These are phyloP conservation scores for Extremus antarcticus DNA, from an alignment of 495 filamentous ascomycete genomes.

Conservation along the genomic window DNA sequence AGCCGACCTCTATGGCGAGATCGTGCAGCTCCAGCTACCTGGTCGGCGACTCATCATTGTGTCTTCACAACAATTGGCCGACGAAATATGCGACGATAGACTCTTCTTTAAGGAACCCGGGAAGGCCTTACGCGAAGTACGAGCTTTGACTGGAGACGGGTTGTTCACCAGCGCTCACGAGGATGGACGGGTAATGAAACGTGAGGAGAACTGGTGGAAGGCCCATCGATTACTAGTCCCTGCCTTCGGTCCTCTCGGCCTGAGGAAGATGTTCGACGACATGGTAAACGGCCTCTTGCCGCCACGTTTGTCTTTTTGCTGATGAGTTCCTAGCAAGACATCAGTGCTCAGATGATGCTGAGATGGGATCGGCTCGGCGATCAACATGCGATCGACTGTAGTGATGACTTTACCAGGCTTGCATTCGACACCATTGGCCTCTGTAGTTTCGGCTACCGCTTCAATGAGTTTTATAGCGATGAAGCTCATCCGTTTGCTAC, in stretches of 20 bases:
- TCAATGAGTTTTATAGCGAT: slow-evolving; percentile 27
- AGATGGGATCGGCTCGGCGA: slow-evolving; percentile 23
- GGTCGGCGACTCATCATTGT: slow-evolving; percentile 4
- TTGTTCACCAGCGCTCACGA: slow-evolving; percentile 52
- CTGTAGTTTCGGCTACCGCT: slow-evolving; percentile 27
- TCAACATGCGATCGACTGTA: slow-evolving; percentile 20
- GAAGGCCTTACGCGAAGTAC: slow-evolving; percentile 40
- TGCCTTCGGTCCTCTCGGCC: slow-evolving; percentile 60
- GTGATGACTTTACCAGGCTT: slow-evolving; percentile 26
- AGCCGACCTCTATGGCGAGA: slow-evolving; percentile 6
- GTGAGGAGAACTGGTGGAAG: slow-evolving; percentile 50
- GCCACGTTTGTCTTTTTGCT: background rate
- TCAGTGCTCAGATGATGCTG: slow-evolving; percentile 16
- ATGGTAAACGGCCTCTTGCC: slow-evolving; percentile 8
- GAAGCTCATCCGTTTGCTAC: slow-evolving; percentile 15
- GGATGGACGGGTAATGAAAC: background rate
- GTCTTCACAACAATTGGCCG: slow-evolving; percentile 42
- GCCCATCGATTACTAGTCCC: slow-evolving; percentile 61
- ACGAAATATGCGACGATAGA: slow-evolving; percentile 59
- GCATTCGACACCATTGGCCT: slow-evolving; percentile 27
- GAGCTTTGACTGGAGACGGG: slow-evolving; percentile 46
- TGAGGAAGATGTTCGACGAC: slow-evolving; percentile 55
- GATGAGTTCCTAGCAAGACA: no score
- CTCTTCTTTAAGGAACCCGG: slow-evolving; percentile 49
- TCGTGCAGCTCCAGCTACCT: background rate